A percentile compares a stretch with the other conserved stretches of the same genome.
Conservation (phyloP, 805 yeast species). For the Hanseniaspora singularis region DNA sequence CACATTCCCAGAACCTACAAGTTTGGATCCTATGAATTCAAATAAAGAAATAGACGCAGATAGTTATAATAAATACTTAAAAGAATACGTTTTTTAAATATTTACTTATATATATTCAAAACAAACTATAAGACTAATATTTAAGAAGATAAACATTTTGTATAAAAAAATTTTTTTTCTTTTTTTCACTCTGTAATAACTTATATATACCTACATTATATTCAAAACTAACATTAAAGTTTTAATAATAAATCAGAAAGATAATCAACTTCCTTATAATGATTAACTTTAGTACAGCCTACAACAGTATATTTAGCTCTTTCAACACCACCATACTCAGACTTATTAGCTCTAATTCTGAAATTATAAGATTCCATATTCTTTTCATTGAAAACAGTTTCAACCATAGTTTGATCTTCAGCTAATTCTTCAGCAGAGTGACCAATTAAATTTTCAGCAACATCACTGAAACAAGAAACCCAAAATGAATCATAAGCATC, state of each 20-base stretch:
- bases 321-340: slow-evolving; percentile 65
- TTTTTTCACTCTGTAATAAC: background rate
- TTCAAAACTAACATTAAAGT: background rate
- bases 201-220: background rate
- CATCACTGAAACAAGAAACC: slow-evolving; percentile 78
- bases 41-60: background rate
- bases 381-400: slow-evolving; percentile 38
- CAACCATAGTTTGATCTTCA: slow-evolving; percentile 28
- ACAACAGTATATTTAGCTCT: slow-evolving; percentile 65
- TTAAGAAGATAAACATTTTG: too few species aligned
- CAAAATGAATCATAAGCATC: slow-evolving; percentile 78
- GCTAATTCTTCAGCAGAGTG: slow-evolving; percentile 49
- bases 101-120: background rate
- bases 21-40: background rate
- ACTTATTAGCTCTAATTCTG: slow-evolving; percentile 71
- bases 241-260: slow-evolving; percentile 33
- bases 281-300: slow-evolving; percentile 43
- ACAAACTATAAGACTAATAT: too few species aligned
- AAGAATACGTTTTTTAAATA: background rate
- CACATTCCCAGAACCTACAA: background rate
- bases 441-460: slow-evolving; percentile 58
- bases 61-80: background rate
- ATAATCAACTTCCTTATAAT: slow-evolving; percentile 46
- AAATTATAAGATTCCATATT: slow-evolving; percentile 62
- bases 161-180: background rate